phyloP scores from a whole-genome alignment of 495 filamentous ascomycete genomes.

The Podospora pseudoanserina region DNA sequence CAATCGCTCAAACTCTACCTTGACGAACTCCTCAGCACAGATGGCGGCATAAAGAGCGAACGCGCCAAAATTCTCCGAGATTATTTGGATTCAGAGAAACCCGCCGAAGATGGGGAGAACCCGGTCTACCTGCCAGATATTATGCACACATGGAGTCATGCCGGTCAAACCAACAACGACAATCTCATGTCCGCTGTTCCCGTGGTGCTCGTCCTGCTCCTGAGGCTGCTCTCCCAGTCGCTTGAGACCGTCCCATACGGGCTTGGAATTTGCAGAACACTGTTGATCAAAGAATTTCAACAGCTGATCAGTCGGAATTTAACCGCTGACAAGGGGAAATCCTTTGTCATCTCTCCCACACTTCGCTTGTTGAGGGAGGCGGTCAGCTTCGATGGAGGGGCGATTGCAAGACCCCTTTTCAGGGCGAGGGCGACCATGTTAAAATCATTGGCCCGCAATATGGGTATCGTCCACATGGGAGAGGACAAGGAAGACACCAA shows the following conservation, averaged over 20 bases:
- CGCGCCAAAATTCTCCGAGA: slow-evolving; percentile 59
- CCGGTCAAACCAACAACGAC: slow-evolving; percentile 67
- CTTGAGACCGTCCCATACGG: slow-evolving; percentile 70
- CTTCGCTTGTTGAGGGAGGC: slow-evolving; percentile 77
- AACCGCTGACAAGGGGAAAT: slow-evolving; percentile 68
- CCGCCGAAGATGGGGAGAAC: slow-evolving; percentile 52
- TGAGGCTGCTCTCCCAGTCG: slow-evolving; percentile 65
- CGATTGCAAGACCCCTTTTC: slow-evolving; percentile 66
- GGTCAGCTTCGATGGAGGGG: slow-evolving; percentile 75
- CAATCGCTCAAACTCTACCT: slow-evolving; percentile 75
- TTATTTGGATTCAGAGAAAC: slow-evolving; percentile 67
- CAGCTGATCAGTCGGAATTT: slow-evolving; percentile 61
- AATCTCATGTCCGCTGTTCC: slow-evolving; percentile 68
- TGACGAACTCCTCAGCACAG: slow-evolving; percentile 56
- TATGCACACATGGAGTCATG: slow-evolving; percentile 75
- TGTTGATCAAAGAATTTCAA: slow-evolving; percentile 69
- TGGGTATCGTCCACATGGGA: slow-evolving; percentile 51
- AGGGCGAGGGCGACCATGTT: slow-evolving; percentile 66
- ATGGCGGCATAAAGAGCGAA: slow-evolving; percentile 43
- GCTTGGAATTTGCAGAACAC: slow-evolving; percentile 63
- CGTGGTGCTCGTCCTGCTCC: slow-evolving; percentile 69
- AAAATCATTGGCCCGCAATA: slow-evolving; percentile 63
- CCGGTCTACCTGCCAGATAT: slow-evolving; percentile 65
- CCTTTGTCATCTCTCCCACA: slow-evolving; percentile 79
- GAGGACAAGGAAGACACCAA: slow-evolving; percentile 51